Conservation (phyloP, 441 rosid species). For the Codiaeum variegatum region DNA sequence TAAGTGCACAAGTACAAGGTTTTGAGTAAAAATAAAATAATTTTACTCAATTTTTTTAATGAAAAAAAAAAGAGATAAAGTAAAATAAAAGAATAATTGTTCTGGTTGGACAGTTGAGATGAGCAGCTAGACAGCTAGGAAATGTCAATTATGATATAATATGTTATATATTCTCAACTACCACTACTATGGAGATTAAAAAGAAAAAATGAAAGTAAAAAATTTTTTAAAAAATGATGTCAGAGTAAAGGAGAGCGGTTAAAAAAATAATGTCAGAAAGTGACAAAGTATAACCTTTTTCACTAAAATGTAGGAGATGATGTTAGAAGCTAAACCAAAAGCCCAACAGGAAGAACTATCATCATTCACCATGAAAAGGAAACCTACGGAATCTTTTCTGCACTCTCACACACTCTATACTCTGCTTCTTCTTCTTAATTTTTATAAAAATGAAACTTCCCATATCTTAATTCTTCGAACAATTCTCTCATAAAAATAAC, state of each 20-base stretch:
- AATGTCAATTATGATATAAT: conserved; percentile 15
- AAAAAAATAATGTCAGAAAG: conserved; percentile 39
- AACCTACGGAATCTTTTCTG: conserved; percentile 38
- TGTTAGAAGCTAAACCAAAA: conserved; percentile 28
- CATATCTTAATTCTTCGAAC: conserved; percentile 19
- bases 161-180: conserved; percentile 16
- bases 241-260: conserved; percentile 28
- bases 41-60: neutral
- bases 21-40: neutral
- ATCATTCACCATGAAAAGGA: conserved; percentile 34
- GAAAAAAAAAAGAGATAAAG: neutral
- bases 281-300: conserved; percentile 49
- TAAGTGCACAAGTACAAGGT: neutral
- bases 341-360: conserved; percentile 34
- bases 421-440: neutral
- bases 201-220: neutral
- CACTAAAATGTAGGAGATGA: conserved; percentile 58
- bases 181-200: conserved; percentile 23
- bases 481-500: conserved; percentile 16
- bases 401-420: neutral
- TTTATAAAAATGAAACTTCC: conserved; percentile 8
- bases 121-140: conserved; percentile 23
- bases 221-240: conserved; percentile 25
- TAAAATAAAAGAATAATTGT: conserved; percentile 10
- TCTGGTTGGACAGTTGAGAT: conserved; percentile 28